Conservation (phyloP, 345 rosid genomes). For the Carallia brachiata region DNA sequence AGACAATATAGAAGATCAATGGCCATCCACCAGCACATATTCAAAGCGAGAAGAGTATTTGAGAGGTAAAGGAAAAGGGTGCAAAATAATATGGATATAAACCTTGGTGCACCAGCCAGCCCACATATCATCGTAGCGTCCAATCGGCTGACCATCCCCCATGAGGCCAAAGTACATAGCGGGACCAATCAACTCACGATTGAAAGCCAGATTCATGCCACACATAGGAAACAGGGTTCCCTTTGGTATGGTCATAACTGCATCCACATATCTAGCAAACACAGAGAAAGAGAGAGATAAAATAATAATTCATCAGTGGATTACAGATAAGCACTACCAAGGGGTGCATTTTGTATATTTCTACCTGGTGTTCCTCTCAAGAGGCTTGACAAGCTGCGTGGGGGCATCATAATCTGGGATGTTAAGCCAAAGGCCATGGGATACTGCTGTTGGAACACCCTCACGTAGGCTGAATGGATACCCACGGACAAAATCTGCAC, state of each 20-base stretch:
- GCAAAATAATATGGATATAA: background rate
- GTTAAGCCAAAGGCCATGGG: background rate
- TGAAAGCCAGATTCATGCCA: conserved; percentile 80
- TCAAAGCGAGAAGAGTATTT: background rate
- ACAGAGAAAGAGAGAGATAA: background rate
- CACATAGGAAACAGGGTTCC: conserved; percentile 86
- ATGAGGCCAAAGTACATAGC: conserved; percentile 88
- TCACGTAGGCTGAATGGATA: conserved; percentile 11
- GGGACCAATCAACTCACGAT: conserved; percentile 75
- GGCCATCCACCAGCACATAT: too few species aligned
- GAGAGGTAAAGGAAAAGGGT: background rate
- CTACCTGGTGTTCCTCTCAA: background rate
- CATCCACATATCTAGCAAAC: conserved; percentile 60
- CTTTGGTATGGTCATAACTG: conserved; percentile 82
- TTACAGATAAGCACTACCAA: background rate
- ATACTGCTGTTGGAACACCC: conserved; percentile 1
- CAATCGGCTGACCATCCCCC: conserved; percentile 91
- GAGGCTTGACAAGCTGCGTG: conserved; percentile 2
- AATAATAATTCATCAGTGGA: background rate
- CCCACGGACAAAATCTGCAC: conserved; percentile 9
- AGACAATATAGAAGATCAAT: too few species aligned
- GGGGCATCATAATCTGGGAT: background rate
- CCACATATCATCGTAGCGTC: conserved; percentile 88
- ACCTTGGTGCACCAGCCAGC: conserved; percentile 88
- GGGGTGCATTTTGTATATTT: background rate